phyloP scores from a whole-genome alignment of 768 basidiomycete genomes.

The Fomitopsis pulvina region DNA sequence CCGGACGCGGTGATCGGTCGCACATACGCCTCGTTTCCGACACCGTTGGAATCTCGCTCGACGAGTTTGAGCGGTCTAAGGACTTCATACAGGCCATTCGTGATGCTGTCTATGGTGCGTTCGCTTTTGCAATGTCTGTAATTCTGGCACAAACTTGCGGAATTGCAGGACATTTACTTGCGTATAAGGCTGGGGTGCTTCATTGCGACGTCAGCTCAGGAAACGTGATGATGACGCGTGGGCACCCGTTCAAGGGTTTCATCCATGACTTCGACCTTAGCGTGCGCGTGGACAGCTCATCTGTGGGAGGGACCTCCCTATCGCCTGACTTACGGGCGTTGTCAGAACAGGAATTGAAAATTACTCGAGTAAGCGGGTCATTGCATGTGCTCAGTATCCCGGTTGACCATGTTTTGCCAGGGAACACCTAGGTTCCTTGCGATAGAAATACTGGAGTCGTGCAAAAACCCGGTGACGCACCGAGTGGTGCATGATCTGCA shows the following conservation, averaged over 20 bases:
- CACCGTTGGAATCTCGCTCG: not conserved
- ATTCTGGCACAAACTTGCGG: too few species aligned
- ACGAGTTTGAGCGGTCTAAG: not conserved
- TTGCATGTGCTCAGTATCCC: too few species aligned
- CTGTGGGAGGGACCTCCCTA: not conserved
- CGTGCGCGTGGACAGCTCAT: not conserved
- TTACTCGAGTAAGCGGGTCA: not conserved
- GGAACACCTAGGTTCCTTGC: constrained; percentile 4
- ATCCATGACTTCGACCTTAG: constrained; percentile 13
- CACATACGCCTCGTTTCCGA: constrained; percentile 9
- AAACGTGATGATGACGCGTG: constrained; percentile 7
- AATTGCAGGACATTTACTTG: constrained; percentile 4
- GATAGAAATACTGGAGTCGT: not conserved
- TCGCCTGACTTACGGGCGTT: not conserved
- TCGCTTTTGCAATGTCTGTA: not conserved
- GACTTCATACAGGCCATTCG: not conserved
- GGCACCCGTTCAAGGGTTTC: constrained; percentile 3
- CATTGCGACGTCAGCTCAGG: constrained; percentile 12
- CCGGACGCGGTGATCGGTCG: constrained; percentile 1
- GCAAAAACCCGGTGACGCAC: not conserved
- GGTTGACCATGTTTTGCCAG: not conserved
- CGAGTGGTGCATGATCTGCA: constrained; percentile 7
- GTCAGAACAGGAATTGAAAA: constrained; percentile 4
- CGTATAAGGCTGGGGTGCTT: constrained; percentile 4
- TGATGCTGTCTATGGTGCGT: not conserved